phyloP scores from a whole-genome alignment of 805 yeast species.

The Yarrowia sp. region DNA sequence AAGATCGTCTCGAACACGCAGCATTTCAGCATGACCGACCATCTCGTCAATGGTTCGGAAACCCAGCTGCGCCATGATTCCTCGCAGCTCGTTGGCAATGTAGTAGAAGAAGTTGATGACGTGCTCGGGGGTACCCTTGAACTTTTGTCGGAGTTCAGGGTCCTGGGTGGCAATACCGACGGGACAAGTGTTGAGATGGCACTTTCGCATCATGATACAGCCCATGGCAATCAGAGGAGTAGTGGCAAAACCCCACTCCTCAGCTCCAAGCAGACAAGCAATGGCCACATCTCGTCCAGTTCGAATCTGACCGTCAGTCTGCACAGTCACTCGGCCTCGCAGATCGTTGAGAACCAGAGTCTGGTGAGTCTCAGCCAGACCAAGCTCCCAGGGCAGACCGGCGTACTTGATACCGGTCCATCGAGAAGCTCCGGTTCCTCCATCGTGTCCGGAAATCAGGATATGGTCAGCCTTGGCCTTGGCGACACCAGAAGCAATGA shows the following conservation, averaged over 20 bases:
- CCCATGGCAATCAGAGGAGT: conserved; percentile 97
- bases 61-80: conserved; percentile 91
- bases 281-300: conserved; percentile 97
- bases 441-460: conserved; percentile 95
- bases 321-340: conserved; percentile 92
- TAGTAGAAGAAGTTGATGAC: conserved; percentile 97
- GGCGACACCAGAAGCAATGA: conserved; percentile 98
- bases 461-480: conserved; percentile 98
- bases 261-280: conserved; percentile 96
- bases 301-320: conserved; percentile 97
- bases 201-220: conserved; percentile 93
- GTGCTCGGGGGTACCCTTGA: conserved; percentile 96
- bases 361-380: conserved; percentile 97
- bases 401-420: conserved; percentile 97
- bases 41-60: conserved; percentile 94
- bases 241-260: conserved; percentile 97
- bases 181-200: conserved; percentile 92
- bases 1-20: conserved; percentile 77
- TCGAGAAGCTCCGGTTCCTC: conserved; percentile 99
- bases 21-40: conserved; percentile 95
- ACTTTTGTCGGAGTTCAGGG: conserved; percentile 86
- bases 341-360: conserved; percentile 92
- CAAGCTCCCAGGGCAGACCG: conserved; percentile 98
- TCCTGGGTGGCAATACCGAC: conserved; percentile 99
- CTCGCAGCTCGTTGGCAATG: conserved; percentile 86